phyloP scores from a whole-genome alignment of 768 basidiomycete genomes.

The Suillus subalutaceus region DNA sequence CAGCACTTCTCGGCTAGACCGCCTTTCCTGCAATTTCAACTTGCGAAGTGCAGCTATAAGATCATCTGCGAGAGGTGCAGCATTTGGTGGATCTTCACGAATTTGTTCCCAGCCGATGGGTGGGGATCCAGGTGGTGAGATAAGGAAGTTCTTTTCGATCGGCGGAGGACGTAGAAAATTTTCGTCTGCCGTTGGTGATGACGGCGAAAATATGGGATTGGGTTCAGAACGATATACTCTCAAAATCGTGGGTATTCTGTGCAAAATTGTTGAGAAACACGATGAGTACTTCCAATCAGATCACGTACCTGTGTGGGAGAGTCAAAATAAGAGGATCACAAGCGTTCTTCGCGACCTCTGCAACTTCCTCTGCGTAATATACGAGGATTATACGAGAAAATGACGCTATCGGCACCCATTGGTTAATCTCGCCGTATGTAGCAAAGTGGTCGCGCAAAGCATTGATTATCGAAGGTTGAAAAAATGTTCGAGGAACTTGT shows the following conservation, averaged over 20 bases:
- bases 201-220: slow-evolving; percentile 55
- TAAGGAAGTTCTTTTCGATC: slow-evolving; percentile 91
- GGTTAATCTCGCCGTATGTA: slow-evolving; percentile 78
- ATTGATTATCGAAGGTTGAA: slow-evolving; percentile 67
- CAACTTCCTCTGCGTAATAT: slow-evolving; percentile 63
- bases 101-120: slow-evolving; percentile 97
- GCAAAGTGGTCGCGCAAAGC: slow-evolving; percentile 75
- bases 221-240: slow-evolving; percentile 77
- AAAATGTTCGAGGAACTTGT: slow-evolving; percentile 74
- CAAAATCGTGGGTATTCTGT: slow-evolving; percentile 52
- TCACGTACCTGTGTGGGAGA: slow-evolving; percentile 52
- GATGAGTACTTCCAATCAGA: not conserved
- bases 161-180: slow-evolving; percentile 69
- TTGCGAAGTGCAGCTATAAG: slow-evolving; percentile 77
- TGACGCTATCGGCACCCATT: slow-evolving; percentile 86
- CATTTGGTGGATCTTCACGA: slow-evolving; percentile 88
- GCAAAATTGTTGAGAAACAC: slow-evolving; percentile 13
- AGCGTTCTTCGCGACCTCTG: slow-evolving; percentile 65
- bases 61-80: slow-evolving; percentile 82
- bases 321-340: slow-evolving; percentile 69
- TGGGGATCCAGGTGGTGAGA: slow-evolving; percentile 97
- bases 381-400: slow-evolving; percentile 86
- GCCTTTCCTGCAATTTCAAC: slow-evolving; percentile 59
- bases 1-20: slow-evolving; percentile 52
- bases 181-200: slow-evolving; percentile 29